Base-by-base conservation (phyloP, 2,329 filamentous ascomycete species). In the Xylaria sp. region DNA sequence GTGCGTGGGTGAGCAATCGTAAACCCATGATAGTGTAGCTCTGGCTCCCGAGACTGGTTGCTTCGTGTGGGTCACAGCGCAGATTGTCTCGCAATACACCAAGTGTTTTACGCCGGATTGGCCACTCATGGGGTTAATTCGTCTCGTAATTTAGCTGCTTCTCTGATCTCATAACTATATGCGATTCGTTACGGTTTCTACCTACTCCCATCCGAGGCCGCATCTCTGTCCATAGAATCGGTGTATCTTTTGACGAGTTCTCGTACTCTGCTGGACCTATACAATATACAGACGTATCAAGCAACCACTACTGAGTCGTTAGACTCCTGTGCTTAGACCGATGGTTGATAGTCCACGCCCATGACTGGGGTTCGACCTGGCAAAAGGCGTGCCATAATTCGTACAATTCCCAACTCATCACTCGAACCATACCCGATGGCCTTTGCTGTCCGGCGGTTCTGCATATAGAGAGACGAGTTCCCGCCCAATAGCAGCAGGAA, bases 61-160 rank as follows among this genome's bases (percentile, higher is more conserved):
- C 50, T 51, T 62, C 41, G 51, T 51, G 62, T 70, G 65, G 61
- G 61, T 63, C 66, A 46, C 25, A 7, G 31, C 63, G 67, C 31
- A 58, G 64, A 15, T 31, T 44, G 20, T 59, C 51, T 41, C 15
- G 44, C 28, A 12, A 25, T 25, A 12, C 23, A 65, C 37, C 3
- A 18, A 63, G 59, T 20, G 41, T 59, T 50, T 39, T 44, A 62
- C 50, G 41, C 28, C 9, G n/a, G 25, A n/a, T 46, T 44, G 44
- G 31, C 60, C 39, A 18, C 50, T 23, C 28, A 34, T 50, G 3
- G 13, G 15, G 41, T n/a, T n/a, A 5, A 8, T n/a, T 37, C n/a
- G 34, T 44, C 41, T 52, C 18, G 31, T 50, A 28, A 31, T 48
- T 2, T 28, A 23, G 44, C 31, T 39, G 28, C 39, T 63, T 15